Base-by-base conservation (phyloP, 2,329 filamentous ascomycete genomes). In the Venturia effusa region DNA sequence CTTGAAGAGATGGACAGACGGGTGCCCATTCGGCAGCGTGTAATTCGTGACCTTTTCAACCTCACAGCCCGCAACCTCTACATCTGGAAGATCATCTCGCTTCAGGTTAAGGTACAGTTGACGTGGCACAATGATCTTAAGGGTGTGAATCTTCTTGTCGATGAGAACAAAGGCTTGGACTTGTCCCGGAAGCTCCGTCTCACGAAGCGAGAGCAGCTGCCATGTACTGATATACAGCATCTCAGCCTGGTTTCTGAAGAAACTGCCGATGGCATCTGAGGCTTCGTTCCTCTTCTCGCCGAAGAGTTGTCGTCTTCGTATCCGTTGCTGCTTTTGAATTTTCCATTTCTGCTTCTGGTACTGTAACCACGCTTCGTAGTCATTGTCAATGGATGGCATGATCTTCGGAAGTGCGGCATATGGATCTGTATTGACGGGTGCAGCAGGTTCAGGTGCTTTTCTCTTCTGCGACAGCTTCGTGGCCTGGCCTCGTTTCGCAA, bases 261-360 rank as follows among this genome's bases (percentile, higher is more conserved):
- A 84, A 48, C 82, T 83, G 64, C 87, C 88, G 68, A 88, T 80
- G 0, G 81, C 81, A 71, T 88, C 84, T 1, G 81, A 80, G 17
- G 81, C 78, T 69, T 83, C 79, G 60, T 80, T 80, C 13, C 87
- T 84, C 64, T 88, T 87, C 70, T 99, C 93, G 66, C 94, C 94
- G 70, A 99, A 99, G 0, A 99, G 80, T 73, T 99, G 94, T 60
- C 93, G 85, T 67, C 95, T 84, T 54, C 93, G 87, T 66, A 88
- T 82, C 27, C 94, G 86, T 40, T 93, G 92, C 73, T 96, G 89
- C 71, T 92, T 96, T 73, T 99, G 94, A 43, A 97, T 88, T 78
- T 93, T 97, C 94, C 94, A 99, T 76, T 99, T 99, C 77, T 92
- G 86, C 76, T 99, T 99, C 73, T 99, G 94, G 71, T 97, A 97